Evolutionary conservation across 371 early-diverging fungal genomes (phyloP).

Genomic region (Mucor mucedo): DNA sequence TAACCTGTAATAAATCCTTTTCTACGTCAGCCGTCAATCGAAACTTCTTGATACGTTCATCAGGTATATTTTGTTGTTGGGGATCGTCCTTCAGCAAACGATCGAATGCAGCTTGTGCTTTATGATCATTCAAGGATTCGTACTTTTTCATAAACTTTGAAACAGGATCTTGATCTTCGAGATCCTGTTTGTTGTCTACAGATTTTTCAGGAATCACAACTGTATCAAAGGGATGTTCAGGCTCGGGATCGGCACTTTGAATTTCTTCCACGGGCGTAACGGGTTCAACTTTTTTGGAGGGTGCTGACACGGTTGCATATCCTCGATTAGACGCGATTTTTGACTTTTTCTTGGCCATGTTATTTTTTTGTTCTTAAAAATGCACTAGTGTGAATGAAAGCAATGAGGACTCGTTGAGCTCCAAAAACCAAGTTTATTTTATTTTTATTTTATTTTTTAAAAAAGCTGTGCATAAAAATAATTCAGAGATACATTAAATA

Average conservation of each 20-base stretch:
- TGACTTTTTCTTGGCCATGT: constrained; percentile 33
- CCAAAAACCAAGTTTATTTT: not conserved
- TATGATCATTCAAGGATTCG: constrained; percentile 27
- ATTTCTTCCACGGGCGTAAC: not conserved
- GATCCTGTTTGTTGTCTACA: not conserved
- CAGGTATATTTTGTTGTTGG: not conserved
- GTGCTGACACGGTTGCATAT: constrained; percentile 27
- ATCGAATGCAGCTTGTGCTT: constrained; percentile 23
- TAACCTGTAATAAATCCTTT: constrained; percentile 29
- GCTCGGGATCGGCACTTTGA: not conserved
- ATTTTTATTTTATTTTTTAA: too few species aligned
- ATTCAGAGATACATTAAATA: constrained; percentile 1
- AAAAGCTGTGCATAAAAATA: too few species aligned
- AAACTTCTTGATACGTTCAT: constrained; percentile 20
- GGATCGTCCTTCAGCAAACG: constrained; percentile 19
- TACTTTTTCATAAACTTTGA: constrained; percentile 24
- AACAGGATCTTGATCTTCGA: constrained; percentile 8
- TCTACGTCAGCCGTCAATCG: constrained; percentile 28
- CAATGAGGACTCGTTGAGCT: too few species aligned
- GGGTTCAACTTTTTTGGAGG: constrained; percentile 24
- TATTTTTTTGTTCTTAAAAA: not conserved
- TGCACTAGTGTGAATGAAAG: not conserved
- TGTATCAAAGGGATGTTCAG: not conserved
- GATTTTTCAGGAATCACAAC: not conserved
- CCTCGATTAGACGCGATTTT: constrained; percentile 30